phyloP scores from a whole-genome alignment of 352 stramenopile species.

The Phytophthora melonis region DNA sequence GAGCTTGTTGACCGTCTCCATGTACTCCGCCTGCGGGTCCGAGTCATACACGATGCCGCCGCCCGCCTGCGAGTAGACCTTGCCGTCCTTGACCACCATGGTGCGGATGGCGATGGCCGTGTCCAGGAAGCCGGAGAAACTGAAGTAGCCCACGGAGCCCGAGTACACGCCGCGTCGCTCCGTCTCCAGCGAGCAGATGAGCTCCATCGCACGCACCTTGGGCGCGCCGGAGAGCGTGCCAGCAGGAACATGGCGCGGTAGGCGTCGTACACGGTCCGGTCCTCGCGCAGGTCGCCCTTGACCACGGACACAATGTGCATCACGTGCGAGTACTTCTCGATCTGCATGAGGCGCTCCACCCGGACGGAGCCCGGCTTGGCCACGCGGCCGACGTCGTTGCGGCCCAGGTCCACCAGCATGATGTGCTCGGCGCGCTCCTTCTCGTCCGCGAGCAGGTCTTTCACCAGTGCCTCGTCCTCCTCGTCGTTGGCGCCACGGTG shows the following conservation, averaged over 20 bases:
- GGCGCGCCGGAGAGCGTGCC: slow-evolving; percentile 89
- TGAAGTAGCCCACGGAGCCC: slow-evolving; percentile 90
- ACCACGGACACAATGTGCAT: slow-evolving; percentile 94
- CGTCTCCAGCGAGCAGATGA: slow-evolving; percentile 87
- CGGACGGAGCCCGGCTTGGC: slow-evolving; percentile 81
- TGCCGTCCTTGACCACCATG: slow-evolving; percentile 82
- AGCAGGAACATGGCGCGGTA: slow-evolving; percentile 90
- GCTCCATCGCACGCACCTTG: slow-evolving; percentile 92
- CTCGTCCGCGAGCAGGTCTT: slow-evolving; percentile 85
- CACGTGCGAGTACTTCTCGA: slow-evolving; percentile 93
- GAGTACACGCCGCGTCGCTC: slow-evolving; percentile 88
- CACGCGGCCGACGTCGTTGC: slow-evolving; percentile 91
- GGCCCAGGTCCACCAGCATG: slow-evolving; percentile 92
- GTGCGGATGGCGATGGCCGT: slow-evolving; percentile 92
- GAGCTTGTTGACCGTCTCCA: slow-evolving; percentile 92
- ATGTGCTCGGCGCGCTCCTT: slow-evolving; percentile 94
- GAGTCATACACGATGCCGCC: slow-evolving; percentile 93
- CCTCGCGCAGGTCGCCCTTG: slow-evolving; percentile 79
- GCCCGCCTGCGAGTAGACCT: slow-evolving; percentile 87
- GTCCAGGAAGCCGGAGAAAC: slow-evolving; percentile 88
- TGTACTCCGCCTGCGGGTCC: slow-evolving; percentile 86
- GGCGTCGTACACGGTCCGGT: slow-evolving; percentile 90
- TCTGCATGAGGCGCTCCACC: slow-evolving; percentile 90
- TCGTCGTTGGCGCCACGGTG: slow-evolving; percentile 86
- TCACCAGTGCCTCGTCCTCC: slow-evolving; percentile 83